Percentiles rank a stretch among this genome's conserved stretches.
Evolutionary conservation across 768 basidiomycete genomes (phyloP).

Genomic region (Xerocomellus chrysenteron): DNA sequence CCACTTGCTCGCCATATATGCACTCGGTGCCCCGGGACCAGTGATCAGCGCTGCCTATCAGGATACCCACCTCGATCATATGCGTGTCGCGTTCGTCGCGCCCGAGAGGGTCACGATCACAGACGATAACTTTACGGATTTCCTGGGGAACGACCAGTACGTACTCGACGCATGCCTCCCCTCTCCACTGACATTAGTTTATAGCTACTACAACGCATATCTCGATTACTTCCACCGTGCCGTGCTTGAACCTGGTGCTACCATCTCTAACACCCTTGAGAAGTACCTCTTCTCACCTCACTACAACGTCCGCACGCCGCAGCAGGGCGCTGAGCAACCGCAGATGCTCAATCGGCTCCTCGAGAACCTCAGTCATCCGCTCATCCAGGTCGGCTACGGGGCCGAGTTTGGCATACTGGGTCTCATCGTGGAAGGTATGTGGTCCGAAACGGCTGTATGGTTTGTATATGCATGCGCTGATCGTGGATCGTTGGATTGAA

Average conservation of each 20-base stretch:
- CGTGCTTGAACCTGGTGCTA: constrained; percentile 29
- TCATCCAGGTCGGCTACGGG: constrained; percentile 66
- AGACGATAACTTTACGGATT: constrained; percentile 22
- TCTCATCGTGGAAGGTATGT: constrained; percentile 59
- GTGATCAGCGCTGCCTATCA: constrained; percentile 44
- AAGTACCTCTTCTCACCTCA: constrained; percentile 57
- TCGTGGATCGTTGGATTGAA: not conserved
- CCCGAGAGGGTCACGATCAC: constrained; percentile 27
- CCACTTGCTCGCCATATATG: constrained; percentile 57
- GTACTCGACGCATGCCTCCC: not conserved
- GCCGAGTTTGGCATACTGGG: constrained; percentile 64
- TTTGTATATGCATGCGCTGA: not conserved
- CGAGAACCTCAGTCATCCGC: constrained; percentile 60
- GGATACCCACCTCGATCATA: constrained; percentile 38
- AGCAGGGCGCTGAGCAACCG: constrained; percentile 38
- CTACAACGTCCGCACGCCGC: constrained; percentile 42
- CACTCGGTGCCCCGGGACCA: constrained; percentile 50
- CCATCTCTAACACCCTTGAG: constrained; percentile 47
- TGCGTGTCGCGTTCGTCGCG: constrained; percentile 34
- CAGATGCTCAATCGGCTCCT: constrained; percentile 61
- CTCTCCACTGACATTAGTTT: not conserved
- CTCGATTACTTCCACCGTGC: constrained; percentile 31
- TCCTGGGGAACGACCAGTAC: constrained; percentile 33
- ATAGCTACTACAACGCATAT: constrained; percentile 34
- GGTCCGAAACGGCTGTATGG: not conserved